Evolutionary conservation across 768 basidiomycete species (phyloP).

Genomic region (Auricularia cornea): DNA sequence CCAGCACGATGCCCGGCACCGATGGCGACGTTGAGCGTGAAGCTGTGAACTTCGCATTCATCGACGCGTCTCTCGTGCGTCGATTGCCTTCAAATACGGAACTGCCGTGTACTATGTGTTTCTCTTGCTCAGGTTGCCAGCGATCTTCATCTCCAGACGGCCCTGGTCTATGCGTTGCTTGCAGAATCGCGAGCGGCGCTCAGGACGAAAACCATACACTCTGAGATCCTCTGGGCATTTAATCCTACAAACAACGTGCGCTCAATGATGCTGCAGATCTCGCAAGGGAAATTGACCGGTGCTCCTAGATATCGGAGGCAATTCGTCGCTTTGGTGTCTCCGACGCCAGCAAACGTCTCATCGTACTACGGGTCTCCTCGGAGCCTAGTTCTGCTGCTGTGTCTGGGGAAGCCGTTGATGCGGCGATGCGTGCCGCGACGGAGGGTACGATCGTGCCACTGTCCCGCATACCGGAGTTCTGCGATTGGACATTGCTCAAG

Average conservation of each 20-base stretch:
- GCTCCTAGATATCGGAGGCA: constrained; percentile 72
- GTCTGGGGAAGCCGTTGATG: constrained; percentile 31
- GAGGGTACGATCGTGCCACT: constrained; percentile 47
- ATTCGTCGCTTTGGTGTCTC: constrained; percentile 81
- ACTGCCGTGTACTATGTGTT: too few relatives aligned
- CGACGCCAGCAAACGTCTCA: constrained; percentile 49
- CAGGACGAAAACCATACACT: constrained; percentile 81
- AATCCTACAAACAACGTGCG: constrained; percentile 82
- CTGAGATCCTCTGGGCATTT: constrained; percentile 81
- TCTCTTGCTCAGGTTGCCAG: constrained; percentile 60
- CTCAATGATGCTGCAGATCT: too few relatives aligned
- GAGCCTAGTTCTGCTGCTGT: constrained; percentile 16
- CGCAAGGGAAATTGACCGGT: too few relatives aligned
- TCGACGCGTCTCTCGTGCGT: constrained; percentile 75
- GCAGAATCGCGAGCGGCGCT: constrained; percentile 50
- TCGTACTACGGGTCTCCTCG: constrained; percentile 61
- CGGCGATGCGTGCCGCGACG: constrained; percentile 50
- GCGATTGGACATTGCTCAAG: constrained; percentile 66
- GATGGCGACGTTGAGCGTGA: constrained; percentile 62
- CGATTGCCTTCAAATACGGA: neutral
- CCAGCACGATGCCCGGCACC: constrained; percentile 48
- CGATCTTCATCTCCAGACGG: constrained; percentile 70
- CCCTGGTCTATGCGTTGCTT: constrained; percentile 73
- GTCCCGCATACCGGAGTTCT: constrained; percentile 34
- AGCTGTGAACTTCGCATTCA: constrained; percentile 83